Base-by-base conservation (phyloP, 805 yeast species). In the Hanseniaspora nectarophila region DNA sequence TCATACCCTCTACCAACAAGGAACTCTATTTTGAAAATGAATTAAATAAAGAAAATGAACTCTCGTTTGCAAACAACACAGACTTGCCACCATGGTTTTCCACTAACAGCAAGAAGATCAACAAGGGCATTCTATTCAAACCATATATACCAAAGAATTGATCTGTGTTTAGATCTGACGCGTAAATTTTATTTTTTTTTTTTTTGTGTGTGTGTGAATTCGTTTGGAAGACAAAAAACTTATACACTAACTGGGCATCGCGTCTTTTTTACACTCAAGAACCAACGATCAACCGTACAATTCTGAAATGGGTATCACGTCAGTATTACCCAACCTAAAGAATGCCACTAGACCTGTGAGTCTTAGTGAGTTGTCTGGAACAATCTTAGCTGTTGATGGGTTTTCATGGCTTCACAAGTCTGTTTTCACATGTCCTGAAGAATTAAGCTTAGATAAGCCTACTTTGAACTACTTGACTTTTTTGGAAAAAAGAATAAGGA, bases 381-480 rank as follows among this genome's bases (percentile, higher is more conserved):
- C 81, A 60, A 79, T 84, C 0, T 68, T 89, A 40, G 99, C 95
- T 0, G 81, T 92, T n/a, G 99, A 92, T 63, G 89, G 95, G 0
- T 92, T 87, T 61, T 88, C 96, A 1, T 92, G 99, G 99, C 75
- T 92, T 5, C 99, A 92, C 66, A 77, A 85, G 56, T 89, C 92
- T 4, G 80, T 85, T 3, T 75, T 81, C 47, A 70, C 86, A 16
- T 89, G 97, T 66, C 84, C 97, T 0, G 78, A 75, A 66, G 95
- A 92, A 46, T 68, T 92, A 44, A 86, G 87, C 8, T 70, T 76
- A 48, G 85, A 77, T 10, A 65, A 68, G 47, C 86, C 88, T 1
- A 86, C 97, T 0, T 70, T 73, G n/a, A 74, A 77, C 60, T 85
- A 84, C 62, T 65, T 90, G 35, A 78, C 76, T 31, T 87, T 81